Conservation (phyloP, 1,284 basidiomycete genomes). For the Apiotrichum gamsii region DNA sequence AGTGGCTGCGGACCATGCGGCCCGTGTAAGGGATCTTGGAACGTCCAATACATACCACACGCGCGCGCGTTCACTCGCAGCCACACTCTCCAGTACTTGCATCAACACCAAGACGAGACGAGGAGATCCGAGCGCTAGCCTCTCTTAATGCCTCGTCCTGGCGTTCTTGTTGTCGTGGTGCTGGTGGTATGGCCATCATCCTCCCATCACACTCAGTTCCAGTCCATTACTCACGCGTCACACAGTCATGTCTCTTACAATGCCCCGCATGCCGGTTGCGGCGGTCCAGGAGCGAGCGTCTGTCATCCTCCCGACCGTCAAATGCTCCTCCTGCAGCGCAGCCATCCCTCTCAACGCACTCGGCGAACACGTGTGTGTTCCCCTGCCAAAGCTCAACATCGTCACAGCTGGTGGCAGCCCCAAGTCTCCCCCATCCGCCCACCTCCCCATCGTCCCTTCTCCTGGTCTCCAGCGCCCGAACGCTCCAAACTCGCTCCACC, state of each 20-base stretch:
- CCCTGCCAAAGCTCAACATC: constrained; percentile 28
- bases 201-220: too few relatives aligned
- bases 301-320: constrained; percentile 71
- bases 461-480: background rate
- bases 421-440: constrained; percentile 6
- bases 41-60: too few relatives aligned
- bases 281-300: constrained; percentile 55
- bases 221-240: too few relatives aligned
- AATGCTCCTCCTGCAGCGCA: constrained; percentile 67
- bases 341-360: constrained; percentile 64
- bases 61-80: too few relatives aligned
- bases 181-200: too few relatives aligned
- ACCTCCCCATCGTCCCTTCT: constrained; percentile 1
- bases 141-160: too few relatives aligned
- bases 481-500: background rate
- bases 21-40: too few relatives aligned
- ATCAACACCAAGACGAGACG: background rate
- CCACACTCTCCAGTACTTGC: too few relatives aligned
- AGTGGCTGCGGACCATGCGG: too few relatives aligned
- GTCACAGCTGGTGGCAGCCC: background rate
- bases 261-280: constrained; percentile 10
- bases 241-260: constrained; percentile 13
- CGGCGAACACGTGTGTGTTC: constrained; percentile 63
- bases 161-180: background rate
- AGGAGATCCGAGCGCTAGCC: background rate